A percentile compares a stretch with the other conserved stretches of the same genome.
Conservation (phyloP, 176 grass and related monocot species). For the Zoysia pacifica region DNA sequence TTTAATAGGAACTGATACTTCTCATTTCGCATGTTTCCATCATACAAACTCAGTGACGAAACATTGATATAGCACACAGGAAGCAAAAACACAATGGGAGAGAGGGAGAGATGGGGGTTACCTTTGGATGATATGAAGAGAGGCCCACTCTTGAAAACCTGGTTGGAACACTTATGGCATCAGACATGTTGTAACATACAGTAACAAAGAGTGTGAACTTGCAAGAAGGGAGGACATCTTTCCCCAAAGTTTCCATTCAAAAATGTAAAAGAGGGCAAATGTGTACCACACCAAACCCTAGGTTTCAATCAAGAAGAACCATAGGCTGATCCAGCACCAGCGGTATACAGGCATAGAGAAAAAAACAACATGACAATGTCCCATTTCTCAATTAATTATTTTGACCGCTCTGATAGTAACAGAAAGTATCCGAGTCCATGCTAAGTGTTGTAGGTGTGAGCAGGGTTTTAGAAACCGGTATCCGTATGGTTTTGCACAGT, state of each 20-base stretch:
- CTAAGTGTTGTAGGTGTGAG: conserved; percentile 21
- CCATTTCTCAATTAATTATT: conserved; percentile 4
- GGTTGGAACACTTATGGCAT: conserved; percentile 31
- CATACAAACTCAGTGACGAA: conserved; percentile 15
- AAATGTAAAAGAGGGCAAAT: neutral
- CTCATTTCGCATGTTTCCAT: conserved; percentile 12
- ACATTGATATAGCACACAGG: neutral
- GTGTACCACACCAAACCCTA: neutral
- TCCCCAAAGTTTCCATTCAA: neutral
- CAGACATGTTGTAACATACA: conserved; percentile 28
- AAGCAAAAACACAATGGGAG: neutral
- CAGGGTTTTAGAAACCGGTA: neutral
- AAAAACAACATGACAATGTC: conserved; percentile 12
- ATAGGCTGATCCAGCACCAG: conserved; percentile 8
- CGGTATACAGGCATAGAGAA: conserved; percentile 6
- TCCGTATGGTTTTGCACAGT: too few species aligned
- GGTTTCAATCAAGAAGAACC: conserved; percentile 6
- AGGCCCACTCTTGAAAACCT: conserved; percentile 99
- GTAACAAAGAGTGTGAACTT: neutral
- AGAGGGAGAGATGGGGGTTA: neutral
- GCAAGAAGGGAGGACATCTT: neutral
- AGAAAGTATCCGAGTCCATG: neutral
- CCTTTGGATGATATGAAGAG: conserved; percentile 99
- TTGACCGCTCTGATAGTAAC: neutral
- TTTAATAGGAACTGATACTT: neutral